Base-by-base conservation (phyloP, 73 alveolate species). In the Uronychia setigera region DNA sequence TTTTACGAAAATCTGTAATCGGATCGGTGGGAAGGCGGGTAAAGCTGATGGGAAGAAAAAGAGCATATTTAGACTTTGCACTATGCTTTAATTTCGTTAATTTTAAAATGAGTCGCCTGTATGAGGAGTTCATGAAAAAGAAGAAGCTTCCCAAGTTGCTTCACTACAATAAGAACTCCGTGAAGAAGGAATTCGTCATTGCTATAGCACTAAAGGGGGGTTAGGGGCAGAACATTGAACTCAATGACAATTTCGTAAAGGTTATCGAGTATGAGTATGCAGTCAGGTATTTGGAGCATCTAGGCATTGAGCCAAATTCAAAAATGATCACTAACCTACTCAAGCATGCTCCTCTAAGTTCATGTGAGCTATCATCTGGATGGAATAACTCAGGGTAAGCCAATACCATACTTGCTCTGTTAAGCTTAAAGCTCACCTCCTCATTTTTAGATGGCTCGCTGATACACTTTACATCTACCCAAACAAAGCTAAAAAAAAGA, bases 181-280 rank as follows among this genome's bases (percentile, higher is more conserved):
- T 11, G 67, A 46, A 46, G 67, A 46, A 46, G 67, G 94, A 88
- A 33, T 67, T 92, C 5, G 90, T 60, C 46, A 92, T 92, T 1
- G 35, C 93, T 27, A 92, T 92, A 32, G 94, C 95, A 0, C 87
- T 92, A 0, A 89, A 89, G 13, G 93, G 91, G 0, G 83, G 93
- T 1, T 35, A 88, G 31, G 88, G 88, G 33, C 80, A 57, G 80
- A 80, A 29, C 29, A 76, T 13, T 5, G 92, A 86, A 74, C 90
- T 90, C 13, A 77, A 85, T 76, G 92, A 93, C 34, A 87, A 92
- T 29, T 93, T 93, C 76, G 92, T 93, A 11, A 93, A 93, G 81
- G 98, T 88, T 11, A 91, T 93, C 31, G 96, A 93, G 86, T 85
- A 80, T 78, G 98, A 93, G 84, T 93, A 93, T 78, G 98, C 98